Percentiles rank a stretch among this genome's conserved stretches.
Evolutionary conservation across 2,329 filamentous ascomycete species (phyloP).

Genomic region (Hypocreales sp.): DNA sequence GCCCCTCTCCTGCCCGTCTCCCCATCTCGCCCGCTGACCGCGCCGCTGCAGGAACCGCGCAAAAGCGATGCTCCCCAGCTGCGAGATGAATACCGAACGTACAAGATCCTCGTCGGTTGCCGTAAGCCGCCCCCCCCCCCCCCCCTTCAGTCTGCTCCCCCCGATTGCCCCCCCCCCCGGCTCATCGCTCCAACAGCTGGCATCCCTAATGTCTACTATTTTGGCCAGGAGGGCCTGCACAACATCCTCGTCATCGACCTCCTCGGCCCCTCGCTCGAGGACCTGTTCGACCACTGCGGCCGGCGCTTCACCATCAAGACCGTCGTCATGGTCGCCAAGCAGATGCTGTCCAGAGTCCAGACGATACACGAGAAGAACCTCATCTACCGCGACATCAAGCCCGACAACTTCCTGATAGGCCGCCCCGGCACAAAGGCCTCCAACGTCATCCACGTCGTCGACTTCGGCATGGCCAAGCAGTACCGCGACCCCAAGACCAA

Average conservation of each 20-base stretch:
- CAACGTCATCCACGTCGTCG: conserved; percentile 96
- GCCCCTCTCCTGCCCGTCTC: conserved; percentile 1
- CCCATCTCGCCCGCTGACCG: neutral
- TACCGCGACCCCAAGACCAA: conserved; percentile 98
- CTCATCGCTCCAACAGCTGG: conserved; percentile 46
- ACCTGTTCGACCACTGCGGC: conserved; percentile 95
- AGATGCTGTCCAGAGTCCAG: conserved; percentile 92
- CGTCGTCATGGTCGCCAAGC: conserved; percentile 97
- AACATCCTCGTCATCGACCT: conserved; percentile 98
- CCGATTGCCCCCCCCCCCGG: conserved; percentile 1
- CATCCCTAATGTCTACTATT: conserved; percentile 99
- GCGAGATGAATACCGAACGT: conserved; percentile 95
- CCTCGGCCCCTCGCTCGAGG: conserved; percentile 84
- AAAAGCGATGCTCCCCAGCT: conserved; percentile 98
- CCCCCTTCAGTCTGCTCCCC: neutral
- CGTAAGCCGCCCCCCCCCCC: conserved; percentile 44
- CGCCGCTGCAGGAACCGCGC: conserved; percentile 59
- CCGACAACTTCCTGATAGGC: conserved; percentile 97
- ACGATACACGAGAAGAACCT: conserved; percentile 97
- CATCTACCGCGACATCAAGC: conserved; percentile 98
- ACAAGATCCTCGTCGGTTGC: conserved; percentile 98
- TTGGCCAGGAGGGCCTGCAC: conserved; percentile 94
- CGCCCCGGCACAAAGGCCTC: conserved; percentile 83
- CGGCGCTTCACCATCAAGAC: conserved; percentile 93
- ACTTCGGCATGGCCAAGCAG: conserved; percentile 99